Evolutionary conservation across 2,329 filamentous ascomycete species (phyloP).

Genomic region (Phialemonium atrogriseum): DNA sequence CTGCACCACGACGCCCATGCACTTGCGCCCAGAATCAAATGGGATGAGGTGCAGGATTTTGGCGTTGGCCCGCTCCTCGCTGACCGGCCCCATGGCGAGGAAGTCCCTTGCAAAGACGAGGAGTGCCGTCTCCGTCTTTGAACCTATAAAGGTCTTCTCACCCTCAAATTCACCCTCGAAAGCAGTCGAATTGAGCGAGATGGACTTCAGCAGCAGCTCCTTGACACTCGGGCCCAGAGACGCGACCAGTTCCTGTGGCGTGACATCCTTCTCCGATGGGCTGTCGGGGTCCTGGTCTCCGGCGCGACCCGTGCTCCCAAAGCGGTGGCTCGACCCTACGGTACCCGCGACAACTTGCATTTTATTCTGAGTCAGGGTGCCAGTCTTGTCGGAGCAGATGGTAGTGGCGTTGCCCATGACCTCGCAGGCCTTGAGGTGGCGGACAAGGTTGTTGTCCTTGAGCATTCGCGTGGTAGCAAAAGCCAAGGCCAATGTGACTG

Average conservation of each 20-base stretch:
- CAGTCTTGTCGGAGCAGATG: slow-evolving; percentile 62
- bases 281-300: slow-evolving; percentile 17
- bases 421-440: slow-evolving; percentile 69
- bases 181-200: slow-evolving; percentile 62
- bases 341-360: slow-evolving; percentile 59
- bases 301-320: slow-evolving; percentile 30
- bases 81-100: slow-evolving; percentile 58
- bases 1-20: slow-evolving; percentile 53
- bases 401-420: slow-evolving; percentile 74
- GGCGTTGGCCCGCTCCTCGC: slow-evolving; percentile 52
- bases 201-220: slow-evolving; percentile 49
- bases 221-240: slow-evolving; percentile 38
- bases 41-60: slow-evolving; percentile 57
- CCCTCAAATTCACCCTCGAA: slow-evolving; percentile 69
- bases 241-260: slow-evolving; percentile 36
- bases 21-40: slow-evolving; percentile 69
- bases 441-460: slow-evolving; percentile 68
- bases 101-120: slow-evolving; percentile 61
- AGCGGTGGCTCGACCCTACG: slow-evolving; percentile 46
- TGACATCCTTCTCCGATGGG: slow-evolving; percentile 26
- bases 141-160: slow-evolving; percentile 59
- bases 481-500: slow-evolving; percentile 68
- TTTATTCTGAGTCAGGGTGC: slow-evolving; percentile 59
- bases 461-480: slow-evolving; percentile 73
- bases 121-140: slow-evolving; percentile 69